Base-by-base conservation (phyloP, 192 early-diverging fungal genomes). In the Entomortierella lignicola region DNA sequence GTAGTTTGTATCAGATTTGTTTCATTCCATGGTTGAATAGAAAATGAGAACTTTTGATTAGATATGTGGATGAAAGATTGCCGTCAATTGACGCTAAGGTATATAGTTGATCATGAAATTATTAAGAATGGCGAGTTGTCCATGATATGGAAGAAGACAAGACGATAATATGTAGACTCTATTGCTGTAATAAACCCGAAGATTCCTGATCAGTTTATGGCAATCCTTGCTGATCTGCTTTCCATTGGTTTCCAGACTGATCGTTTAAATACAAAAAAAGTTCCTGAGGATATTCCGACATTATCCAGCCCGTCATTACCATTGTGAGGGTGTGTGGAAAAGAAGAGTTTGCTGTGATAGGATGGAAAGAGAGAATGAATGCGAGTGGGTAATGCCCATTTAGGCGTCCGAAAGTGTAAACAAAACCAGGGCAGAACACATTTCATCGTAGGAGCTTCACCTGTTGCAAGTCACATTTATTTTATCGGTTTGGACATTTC, bases 131-230 rank as follows among this genome's bases (percentile, higher is more conserved):
- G 20, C 44, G 20, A 15, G 17, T 47, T 20, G 44, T 47, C 44
- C 12, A 4, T 47, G 44, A 47, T 47, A 4, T 47, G 44, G 17
- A 47, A 47, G 44, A 20, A 15, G 44, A 47, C 2, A 15, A 4
- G 44, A 15, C 2, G 44, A 47, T 15, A 12, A 47, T 37, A 37
- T 37, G 34, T 37, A 15, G 17, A 15, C 15, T 47, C 44, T 47
- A 15, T 47, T 20, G 44, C 17, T 2, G 27, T 23, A 18, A 4
- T 57, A 20, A 57, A 18, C 55, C 17, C 55, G 55, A 34, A 6
- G 55, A 8, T 13, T 57, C 27, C 27, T 57, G 55, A 57, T 57
- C 55, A 57, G 55, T 34, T 57, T 26, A 8, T 27, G 8, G 23
- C 52, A 25, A 2, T 57, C 55, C 20, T 20, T 20, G 20, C 20